Evolutionary conservation across 1,284 basidiomycete species (phyloP).

Genomic region (Microbotryum saponariae): DNA sequence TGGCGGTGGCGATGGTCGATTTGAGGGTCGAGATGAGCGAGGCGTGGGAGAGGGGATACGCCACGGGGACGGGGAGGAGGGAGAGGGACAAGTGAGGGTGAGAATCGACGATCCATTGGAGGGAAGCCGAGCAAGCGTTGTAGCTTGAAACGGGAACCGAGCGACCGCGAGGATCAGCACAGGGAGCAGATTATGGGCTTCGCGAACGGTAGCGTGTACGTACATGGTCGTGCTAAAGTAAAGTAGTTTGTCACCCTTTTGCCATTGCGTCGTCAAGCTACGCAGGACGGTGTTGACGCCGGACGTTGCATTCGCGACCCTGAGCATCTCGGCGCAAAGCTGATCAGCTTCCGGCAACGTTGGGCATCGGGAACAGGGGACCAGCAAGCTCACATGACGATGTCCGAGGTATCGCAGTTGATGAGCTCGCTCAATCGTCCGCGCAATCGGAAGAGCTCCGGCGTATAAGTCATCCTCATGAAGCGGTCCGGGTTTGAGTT

Average conservation of each 20-base stretch:
- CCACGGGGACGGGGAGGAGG: slow-evolving; percentile 34
- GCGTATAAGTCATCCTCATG: slow-evolving; percentile 21
- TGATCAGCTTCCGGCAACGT: background rate
- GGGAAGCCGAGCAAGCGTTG: slow-evolving; percentile 35
- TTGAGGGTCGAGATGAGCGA: slow-evolving; percentile 30
- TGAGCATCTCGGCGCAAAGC: background rate
- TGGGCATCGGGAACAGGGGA: background rate
- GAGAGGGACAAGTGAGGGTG: slow-evolving; percentile 28
- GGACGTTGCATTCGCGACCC: slow-evolving; percentile 37
- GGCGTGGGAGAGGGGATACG: slow-evolving; percentile 36
- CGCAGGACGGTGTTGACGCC: slow-evolving; percentile 39
- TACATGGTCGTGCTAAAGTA: slow-evolving; percentile 20
- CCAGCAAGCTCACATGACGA: slow-evolving; percentile 31
- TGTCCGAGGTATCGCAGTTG: slow-evolving; percentile 29
- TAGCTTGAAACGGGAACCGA: slow-evolving; percentile 32
- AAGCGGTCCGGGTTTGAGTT: slow-evolving; percentile 26
- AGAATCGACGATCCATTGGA: slow-evolving; percentile 38
- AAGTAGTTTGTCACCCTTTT: slow-evolving; percentile 37
- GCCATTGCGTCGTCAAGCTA: slow-evolving; percentile 33
- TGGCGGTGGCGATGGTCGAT: slow-evolving; percentile 19
- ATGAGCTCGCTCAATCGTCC: slow-evolving; percentile 22
- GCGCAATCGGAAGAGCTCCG: slow-evolving; percentile 9
- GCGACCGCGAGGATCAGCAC: background rate
- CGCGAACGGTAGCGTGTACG: background rate
- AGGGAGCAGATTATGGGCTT: background rate